Evolutionary conservation across 2,329 filamentous ascomycete species (phyloP).

Genomic region (Scytalidium lignicola): DNA sequence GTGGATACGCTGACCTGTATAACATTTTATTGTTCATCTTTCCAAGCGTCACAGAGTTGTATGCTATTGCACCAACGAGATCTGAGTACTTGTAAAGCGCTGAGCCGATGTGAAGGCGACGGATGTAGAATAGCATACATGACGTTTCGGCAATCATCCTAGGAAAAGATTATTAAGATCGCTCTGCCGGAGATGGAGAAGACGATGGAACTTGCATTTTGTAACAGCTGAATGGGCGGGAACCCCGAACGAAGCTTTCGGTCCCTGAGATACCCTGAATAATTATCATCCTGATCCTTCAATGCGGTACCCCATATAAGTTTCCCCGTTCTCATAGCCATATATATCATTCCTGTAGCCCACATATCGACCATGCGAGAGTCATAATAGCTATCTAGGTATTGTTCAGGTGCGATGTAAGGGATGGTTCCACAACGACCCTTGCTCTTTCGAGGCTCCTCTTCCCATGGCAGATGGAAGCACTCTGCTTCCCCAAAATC

Average conservation of each 20-base stretch:
- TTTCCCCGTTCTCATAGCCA: background rate
- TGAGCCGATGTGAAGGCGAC: constrained; percentile 86
- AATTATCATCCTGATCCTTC: background rate
- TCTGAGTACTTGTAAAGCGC: constrained; percentile 92
- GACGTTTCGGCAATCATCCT: constrained; percentile 97
- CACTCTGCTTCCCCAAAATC: constrained; percentile 84
- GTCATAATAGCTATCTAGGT: constrained; percentile 62
- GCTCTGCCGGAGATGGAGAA: too few species aligned
- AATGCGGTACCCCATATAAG: background rate
- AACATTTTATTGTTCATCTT: constrained; percentile 55
- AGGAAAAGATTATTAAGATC: too few species aligned
- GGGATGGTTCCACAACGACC: constrained; percentile 77
- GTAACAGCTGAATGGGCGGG: background rate
- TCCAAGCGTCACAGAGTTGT: constrained; percentile 91
- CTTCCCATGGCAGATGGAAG: constrained; percentile 54
- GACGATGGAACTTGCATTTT: background rate
- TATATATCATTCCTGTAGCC: constrained; percentile 25
- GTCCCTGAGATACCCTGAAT: background rate
- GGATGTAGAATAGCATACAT: constrained; percentile 98
- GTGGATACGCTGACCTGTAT: background rate
- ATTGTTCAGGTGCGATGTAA: constrained; percentile 79
- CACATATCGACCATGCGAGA: constrained; percentile 75
- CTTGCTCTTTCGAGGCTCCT: background rate
- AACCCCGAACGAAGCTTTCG: background rate
- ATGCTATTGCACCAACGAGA: constrained; percentile 99